These are phyloP conservation scores for Bremia lactucae DNA, from an alignment of 352 stramenopile species.

Conservation along the genomic window DNA sequence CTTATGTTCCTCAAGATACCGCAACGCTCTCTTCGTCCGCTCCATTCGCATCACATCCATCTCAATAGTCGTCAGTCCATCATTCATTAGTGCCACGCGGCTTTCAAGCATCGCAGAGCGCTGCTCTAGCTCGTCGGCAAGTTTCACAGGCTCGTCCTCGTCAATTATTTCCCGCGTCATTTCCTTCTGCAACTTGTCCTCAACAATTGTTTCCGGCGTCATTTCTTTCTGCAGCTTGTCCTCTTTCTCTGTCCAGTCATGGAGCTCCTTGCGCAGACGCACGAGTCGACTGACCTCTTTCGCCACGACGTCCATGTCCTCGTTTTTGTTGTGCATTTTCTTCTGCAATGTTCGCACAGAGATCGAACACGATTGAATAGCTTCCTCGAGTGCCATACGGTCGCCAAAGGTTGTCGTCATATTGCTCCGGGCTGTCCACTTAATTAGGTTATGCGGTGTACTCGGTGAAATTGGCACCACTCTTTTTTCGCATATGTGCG, in stretches of 20 bases:
- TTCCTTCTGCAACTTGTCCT: constrained; percentile 4
- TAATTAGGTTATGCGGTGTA: no score
- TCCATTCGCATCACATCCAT: constrained; percentile 24
- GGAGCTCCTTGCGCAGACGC: constrained; percentile 57
- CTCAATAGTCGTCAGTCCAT: constrained; percentile 24
- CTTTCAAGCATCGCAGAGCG: constrained; percentile 6
- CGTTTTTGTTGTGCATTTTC: constrained; percentile 29
- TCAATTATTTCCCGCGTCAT: neutral
- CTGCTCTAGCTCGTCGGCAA: constrained; percentile 9
- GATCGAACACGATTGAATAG: constrained; percentile 40
- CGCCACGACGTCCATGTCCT: constrained; percentile 35
- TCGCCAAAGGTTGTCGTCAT: constrained; percentile 36
- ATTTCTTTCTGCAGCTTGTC: constrained; percentile 11
- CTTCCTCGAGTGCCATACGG: constrained; percentile 32
- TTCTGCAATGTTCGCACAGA: constrained; percentile 53
- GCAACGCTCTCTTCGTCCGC: constrained; percentile 25
- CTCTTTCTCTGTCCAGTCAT: constrained; percentile 33
- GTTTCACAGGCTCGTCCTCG: constrained; percentile 3
- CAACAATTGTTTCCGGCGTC: constrained; percentile 5
- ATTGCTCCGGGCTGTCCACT: neutral
- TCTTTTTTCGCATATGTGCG: constrained; percentile 2
- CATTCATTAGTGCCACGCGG: constrained; percentile 15
- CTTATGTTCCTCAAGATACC: constrained; percentile 19
- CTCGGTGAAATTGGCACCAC: constrained; percentile 20
- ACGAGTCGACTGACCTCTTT: constrained; percentile 52